Evolutionary conservation across 1,139 yeast species (phyloP).

Genomic region (Yamadazyma trypodendri): DNA sequence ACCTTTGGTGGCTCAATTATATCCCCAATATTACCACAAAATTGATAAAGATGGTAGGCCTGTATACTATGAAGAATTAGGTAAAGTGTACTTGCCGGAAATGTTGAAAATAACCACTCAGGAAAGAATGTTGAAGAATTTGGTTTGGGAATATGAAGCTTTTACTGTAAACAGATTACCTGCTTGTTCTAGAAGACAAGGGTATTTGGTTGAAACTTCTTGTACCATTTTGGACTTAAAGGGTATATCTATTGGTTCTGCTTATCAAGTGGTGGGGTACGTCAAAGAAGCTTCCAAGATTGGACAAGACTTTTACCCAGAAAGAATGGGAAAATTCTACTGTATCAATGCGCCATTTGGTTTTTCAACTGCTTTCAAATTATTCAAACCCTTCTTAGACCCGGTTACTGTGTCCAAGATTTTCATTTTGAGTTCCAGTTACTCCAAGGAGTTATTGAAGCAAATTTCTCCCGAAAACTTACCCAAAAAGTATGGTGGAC

Average conservation of each 20-base stretch:
- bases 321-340: conserved; percentile 97
- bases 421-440: conserved; percentile 77
- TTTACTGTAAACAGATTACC: conserved; percentile 83
- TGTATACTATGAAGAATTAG: conserved; percentile 89
- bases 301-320: conserved; percentile 98
- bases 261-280: conserved; percentile 81
- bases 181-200: conserved; percentile 86
- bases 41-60: conserved; percentile 97
- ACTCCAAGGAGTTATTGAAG: conserved; percentile 78
- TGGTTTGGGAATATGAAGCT: conserved; percentile 97
- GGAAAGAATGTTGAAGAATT: conserved; percentile 92
- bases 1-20: conserved; percentile 80
- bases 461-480: conserved; percentile 93
- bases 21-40: conserved; percentile 97
- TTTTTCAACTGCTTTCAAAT: conserved; percentile 86
- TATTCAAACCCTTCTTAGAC: conserved; percentile 91
- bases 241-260: conserved; percentile 84
- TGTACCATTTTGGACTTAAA: conserved; percentile 94
- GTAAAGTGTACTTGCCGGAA: conserved; percentile 82
- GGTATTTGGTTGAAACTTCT: conserved; percentile 84
- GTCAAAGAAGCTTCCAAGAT: conserved; percentile 90
- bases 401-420: conserved; percentile 98
- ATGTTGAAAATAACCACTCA: conserved; percentile 93
- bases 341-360: conserved; percentile 97
- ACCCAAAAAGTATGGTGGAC: conserved; percentile 89